Conservation (phyloP, 495 filamentous ascomycete genomes). For the Pyronema omphalodes region DNA sequence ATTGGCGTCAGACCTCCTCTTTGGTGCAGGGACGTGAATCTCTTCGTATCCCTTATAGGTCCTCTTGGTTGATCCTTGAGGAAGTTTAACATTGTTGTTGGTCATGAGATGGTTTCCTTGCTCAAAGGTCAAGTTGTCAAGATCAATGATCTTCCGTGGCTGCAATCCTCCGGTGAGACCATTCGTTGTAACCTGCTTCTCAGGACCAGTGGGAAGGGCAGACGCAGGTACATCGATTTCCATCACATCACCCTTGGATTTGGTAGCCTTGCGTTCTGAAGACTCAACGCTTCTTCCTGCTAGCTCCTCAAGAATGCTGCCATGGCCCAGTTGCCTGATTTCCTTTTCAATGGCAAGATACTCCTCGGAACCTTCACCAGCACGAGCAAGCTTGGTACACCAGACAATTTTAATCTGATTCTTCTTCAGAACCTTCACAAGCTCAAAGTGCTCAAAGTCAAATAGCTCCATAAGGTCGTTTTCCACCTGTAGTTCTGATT, state of each 20-base stretch:
- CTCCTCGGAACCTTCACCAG: constrained; percentile 61
- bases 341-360: constrained; percentile 64
- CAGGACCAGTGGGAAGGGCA: constrained; percentile 24
- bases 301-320: constrained; percentile 71
- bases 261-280: constrained; percentile 41
- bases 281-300: constrained; percentile 39
- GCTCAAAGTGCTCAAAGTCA: constrained; percentile 86
- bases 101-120: constrained; percentile 98
- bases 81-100: constrained; percentile 85
- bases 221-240: constrained; percentile 62
- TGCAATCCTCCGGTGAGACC: constrained; percentile 70
- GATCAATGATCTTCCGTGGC: constrained; percentile 68
- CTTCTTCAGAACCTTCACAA: constrained; percentile 79
- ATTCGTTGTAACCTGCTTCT: constrained; percentile 38
- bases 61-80: constrained; percentile 82
- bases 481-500: constrained; percentile 83
- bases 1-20: constrained; percentile 57
- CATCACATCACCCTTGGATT: constrained; percentile 74
- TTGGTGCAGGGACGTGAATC: constrained; percentile 85
- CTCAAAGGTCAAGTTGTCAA: constrained; percentile 92
- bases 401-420: constrained; percentile 87
- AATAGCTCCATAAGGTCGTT: constrained; percentile 98
- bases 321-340: constrained; percentile 76
- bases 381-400: constrained; percentile 75
- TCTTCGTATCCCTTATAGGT: constrained; percentile 97